Evolutionary conservation across 2,329 filamentous ascomycete species (phyloP).

Genomic region (Trichoderma endophyticum): DNA sequence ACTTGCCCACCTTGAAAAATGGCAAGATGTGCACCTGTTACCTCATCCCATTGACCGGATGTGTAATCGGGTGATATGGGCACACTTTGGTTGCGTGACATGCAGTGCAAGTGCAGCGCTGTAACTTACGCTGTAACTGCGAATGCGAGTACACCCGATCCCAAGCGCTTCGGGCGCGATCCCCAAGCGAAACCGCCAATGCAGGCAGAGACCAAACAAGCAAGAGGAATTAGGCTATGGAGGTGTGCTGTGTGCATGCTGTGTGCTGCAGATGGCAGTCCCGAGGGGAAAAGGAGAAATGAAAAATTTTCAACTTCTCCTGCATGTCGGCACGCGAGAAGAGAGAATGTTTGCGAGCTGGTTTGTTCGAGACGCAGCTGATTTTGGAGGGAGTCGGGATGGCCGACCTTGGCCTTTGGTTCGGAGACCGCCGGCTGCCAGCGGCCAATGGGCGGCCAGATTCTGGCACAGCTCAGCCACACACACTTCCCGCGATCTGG

Average conservation of each 20-base stretch:
- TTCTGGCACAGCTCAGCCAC: slow-evolving; percentile 5
- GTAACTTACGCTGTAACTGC: background rate
- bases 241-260: background rate
- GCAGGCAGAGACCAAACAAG: background rate
- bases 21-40: slow-evolving; percentile 10
- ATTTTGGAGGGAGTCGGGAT: background rate
- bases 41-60: slow-evolving; percentile 1
- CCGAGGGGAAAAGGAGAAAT: background rate
- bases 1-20: background rate
- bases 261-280: background rate
- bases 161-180: background rate
- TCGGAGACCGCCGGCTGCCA: slow-evolving; percentile 9
- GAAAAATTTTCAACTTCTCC: background rate
- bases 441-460: background rate
- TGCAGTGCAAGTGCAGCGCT: background rate
- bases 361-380: background rate
- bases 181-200: background rate
- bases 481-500: slow-evolving; percentile 8
- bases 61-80: slow-evolving; percentile 11
- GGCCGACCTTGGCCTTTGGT: background rate
- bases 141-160: background rate
- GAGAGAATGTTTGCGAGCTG: background rate
- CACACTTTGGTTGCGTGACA: background rate
- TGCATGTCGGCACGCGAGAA: background rate
- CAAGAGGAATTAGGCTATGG: background rate